Conservation (phyloP, 176 grass and related monocot species). For the Oryza punctata region DNA sequence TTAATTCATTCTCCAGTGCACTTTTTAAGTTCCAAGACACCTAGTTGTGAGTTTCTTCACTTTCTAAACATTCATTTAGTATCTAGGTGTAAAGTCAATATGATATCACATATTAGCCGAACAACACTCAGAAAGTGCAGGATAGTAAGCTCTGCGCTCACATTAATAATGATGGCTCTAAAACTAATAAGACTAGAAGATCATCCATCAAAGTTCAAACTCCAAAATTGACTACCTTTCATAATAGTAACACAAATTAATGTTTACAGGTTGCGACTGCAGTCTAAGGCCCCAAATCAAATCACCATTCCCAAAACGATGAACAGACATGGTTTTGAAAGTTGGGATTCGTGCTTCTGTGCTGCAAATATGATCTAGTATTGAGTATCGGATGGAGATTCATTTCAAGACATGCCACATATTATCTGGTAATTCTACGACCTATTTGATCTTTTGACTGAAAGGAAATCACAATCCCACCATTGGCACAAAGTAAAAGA, state of each 20-base stretch:
- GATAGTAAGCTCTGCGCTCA: background rate
- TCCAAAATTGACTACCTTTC: slow-evolving; percentile 33
- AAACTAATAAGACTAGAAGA: slow-evolving; percentile 26
- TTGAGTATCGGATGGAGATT: slow-evolving; percentile 69
- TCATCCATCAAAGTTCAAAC: slow-evolving; percentile 22
- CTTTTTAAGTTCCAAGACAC: background rate
- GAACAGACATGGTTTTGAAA: slow-evolving; percentile 53
- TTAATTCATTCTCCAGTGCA: background rate
- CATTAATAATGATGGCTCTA: slow-evolving; percentile 3
- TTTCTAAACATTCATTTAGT: slow-evolving; percentile 7
- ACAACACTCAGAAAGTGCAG: background rate
- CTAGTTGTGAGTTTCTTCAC: background rate
- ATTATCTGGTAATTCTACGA: slow-evolving; percentile 67
- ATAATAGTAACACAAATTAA: slow-evolving; percentile 65
- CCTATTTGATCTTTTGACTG: slow-evolving; percentile 39
- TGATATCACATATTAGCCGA: background rate
- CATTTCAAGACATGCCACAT: slow-evolving; percentile 64
- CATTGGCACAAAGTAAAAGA: background rate
- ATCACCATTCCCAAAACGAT: slow-evolving; percentile 56
- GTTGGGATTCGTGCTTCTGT: slow-evolving; percentile 34
- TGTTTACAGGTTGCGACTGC: slow-evolving; percentile 95
- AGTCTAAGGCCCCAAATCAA: slow-evolving; percentile 80
- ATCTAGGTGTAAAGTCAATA: background rate
- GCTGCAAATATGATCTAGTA: slow-evolving; percentile 55
- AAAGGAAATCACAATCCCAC: slow-evolving; percentile 24